Evolutionary conservation across 2,329 filamentous ascomycete species (phyloP).

Genomic region (Paecilomyces dactylethromorphus): DNA sequence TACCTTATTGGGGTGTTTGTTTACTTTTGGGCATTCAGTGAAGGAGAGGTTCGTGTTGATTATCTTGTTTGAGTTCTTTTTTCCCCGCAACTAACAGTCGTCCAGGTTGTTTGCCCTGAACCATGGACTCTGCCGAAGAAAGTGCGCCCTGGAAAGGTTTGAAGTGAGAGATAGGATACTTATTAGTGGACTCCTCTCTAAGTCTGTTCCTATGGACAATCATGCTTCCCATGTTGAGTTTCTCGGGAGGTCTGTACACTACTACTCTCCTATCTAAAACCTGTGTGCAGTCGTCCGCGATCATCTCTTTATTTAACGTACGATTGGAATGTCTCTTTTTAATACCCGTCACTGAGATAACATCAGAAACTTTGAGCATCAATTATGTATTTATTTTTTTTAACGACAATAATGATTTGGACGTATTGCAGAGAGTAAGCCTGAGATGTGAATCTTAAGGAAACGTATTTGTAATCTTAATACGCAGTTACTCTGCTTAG

Average conservation of each 20-base stretch:
- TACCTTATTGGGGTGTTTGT: conserved; percentile 78
- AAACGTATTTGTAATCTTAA: too few relatives aligned
- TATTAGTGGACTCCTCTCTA: not conserved
- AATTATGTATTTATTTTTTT: not conserved
- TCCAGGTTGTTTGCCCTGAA: conserved; percentile 59
- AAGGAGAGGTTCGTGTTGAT: conserved; percentile 73
- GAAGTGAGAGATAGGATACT: conserved; percentile 1
- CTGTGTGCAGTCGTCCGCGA: not conserved
- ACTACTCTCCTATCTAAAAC: not conserved
- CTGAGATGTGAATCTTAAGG: not conserved
- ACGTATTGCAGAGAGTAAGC: not conserved
- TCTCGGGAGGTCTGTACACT: not conserved
- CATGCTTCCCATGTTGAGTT: not conserved
- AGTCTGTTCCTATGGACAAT: not conserved
- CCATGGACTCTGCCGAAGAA: conserved; percentile 64
- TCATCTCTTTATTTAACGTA: not conserved
- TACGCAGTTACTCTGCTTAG: too few relatives aligned
- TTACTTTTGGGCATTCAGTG: conserved; percentile 96
- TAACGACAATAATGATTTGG: not conserved
- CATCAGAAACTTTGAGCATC: not conserved
- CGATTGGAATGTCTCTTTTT: not conserved
- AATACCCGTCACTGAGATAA: not conserved
- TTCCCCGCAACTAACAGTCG: conserved; percentile 1
- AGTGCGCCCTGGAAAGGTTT: conserved; percentile 20
- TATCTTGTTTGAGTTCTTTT: not conserved